A percentile compares a stretch with the other conserved stretches of the same genome.
Evolutionary conservation across 257 asterid genomes (phyloP).

Genomic region (Primulina tabacum): DNA sequence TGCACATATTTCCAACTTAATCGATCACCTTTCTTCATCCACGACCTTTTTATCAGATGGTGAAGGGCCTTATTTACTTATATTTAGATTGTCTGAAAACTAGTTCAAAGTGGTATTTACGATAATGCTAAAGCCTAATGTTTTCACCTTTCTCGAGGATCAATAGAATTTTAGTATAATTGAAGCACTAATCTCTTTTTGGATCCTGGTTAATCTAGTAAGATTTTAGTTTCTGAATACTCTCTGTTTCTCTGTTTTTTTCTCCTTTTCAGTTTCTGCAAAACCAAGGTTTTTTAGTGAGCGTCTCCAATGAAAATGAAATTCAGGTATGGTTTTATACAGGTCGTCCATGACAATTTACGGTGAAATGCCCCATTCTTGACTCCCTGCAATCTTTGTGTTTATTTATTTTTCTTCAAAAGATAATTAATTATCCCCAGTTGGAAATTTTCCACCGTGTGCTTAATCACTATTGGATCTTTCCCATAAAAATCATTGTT

Average conservation of each 20-base stretch:
- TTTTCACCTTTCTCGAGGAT: constrained; percentile 9
- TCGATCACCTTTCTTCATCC: not conserved
- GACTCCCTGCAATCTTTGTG: constrained; percentile 7
- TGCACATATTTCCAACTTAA: not conserved
- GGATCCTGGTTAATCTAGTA: constrained; percentile 12
- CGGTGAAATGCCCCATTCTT: constrained; percentile 17
- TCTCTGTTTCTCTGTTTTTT: constrained; percentile 17
- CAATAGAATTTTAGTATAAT: not conserved
- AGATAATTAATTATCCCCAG: constrained; percentile 22
- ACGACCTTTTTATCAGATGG: not conserved
- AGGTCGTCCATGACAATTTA: constrained; percentile 13
- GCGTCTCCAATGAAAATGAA: constrained; percentile 83
- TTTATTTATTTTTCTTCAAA: constrained; percentile 2
- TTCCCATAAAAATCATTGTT: constrained; percentile 10
- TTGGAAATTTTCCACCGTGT: constrained; percentile 16
- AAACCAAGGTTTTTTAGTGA: constrained; percentile 89
- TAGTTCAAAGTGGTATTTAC: not conserved
- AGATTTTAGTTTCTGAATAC: constrained; percentile 8
- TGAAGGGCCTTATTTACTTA: not conserved
- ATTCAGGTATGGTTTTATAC: constrained; percentile 59
- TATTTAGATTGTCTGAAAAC: not conserved
- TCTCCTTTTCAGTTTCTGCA: constrained; percentile 70
- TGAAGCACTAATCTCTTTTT: not conserved
- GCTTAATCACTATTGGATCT: constrained; percentile 11
- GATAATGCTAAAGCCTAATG: not conserved